Conservation (phyloP, 2,329 filamentous ascomycete genomes). For the Ilyonectria destructans region DNA sequence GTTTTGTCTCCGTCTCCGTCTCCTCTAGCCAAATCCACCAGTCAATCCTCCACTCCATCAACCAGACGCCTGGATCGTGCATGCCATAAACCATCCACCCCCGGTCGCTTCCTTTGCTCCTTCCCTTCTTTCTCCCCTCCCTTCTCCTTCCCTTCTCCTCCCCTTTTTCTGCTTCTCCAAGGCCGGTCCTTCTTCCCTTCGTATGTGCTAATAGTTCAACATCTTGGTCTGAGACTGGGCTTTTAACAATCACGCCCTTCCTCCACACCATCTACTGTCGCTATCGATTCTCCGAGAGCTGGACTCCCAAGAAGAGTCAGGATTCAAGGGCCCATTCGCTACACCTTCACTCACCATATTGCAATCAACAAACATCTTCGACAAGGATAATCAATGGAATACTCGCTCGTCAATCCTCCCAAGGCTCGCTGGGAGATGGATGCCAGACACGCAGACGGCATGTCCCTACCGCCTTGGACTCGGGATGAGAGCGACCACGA, state of each 20-base stretch:
- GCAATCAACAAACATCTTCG: background rate
- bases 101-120: conserved; percentile 10
- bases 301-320: conserved; percentile 9
- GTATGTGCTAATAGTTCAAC: conserved; percentile 38
- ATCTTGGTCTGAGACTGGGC: conserved; percentile 44
- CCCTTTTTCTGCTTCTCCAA: conserved; percentile 39
- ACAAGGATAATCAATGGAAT: conserved; percentile 32
- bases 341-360: background rate
- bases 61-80: background rate
- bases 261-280: conserved; percentile 25
- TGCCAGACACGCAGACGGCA: conserved; percentile 36
- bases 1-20: conserved; percentile 10
- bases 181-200: conserved; percentile 45
- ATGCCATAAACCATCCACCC: background rate
- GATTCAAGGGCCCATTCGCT: background rate
- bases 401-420: conserved; percentile 28
- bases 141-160: conserved; percentile 38
- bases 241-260: background rate
- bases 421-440: conserved; percentile 41
- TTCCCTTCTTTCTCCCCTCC: conserved; percentile 32
- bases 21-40: background rate
- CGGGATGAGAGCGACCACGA: conserved; percentile 44
- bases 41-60: background rate
- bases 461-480: conserved; percentile 48
- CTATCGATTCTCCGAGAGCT: conserved; percentile 29